phyloP scores from a whole-genome alignment of 164 flowering plant genomes.

The Euptelea pleiosperma region DNA sequence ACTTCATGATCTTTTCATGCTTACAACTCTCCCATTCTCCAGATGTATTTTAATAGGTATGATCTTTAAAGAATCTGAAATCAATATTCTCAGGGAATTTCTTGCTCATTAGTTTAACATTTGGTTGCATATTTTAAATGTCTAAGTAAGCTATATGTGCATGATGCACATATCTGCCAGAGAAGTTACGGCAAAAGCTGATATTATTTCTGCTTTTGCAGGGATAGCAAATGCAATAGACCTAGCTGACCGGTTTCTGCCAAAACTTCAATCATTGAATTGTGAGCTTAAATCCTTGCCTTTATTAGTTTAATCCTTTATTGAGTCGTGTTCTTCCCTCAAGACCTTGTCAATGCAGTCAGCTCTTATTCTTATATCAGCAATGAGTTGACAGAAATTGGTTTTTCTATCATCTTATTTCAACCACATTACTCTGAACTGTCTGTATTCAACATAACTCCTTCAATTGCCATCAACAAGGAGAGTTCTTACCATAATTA shows the following conservation, averaged over 20 bases:
- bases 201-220: slow-evolving; percentile 28
- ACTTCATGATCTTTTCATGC: slow-evolving; percentile 97
- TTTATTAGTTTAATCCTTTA: background rate
- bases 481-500: background rate
- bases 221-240: slow-evolving; percentile 97
- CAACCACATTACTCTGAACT: too few relatives aligned
- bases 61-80: background rate
- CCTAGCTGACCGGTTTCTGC: slow-evolving; percentile 93
- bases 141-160: background rate
- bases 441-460: too few relatives aligned
- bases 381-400: too few relatives aligned
- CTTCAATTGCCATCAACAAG: background rate
- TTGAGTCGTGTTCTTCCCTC: background rate
- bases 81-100: background rate
- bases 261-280: slow-evolving; percentile 79
- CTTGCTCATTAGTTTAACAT: slow-evolving; percentile 2
- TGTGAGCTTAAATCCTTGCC: slow-evolving; percentile 49
- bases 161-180: background rate
- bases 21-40: slow-evolving; percentile 78
- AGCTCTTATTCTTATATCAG: too few relatives aligned
- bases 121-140: background rate
- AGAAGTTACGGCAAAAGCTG: slow-evolving; percentile 4
- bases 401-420: too few relatives aligned
- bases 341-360: background rate
- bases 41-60: slow-evolving; percentile 83